These are phyloP conservation scores for Coccomyxa sp. DNA, from an alignment of 139 green algal species.

Conservation along the genomic window DNA sequence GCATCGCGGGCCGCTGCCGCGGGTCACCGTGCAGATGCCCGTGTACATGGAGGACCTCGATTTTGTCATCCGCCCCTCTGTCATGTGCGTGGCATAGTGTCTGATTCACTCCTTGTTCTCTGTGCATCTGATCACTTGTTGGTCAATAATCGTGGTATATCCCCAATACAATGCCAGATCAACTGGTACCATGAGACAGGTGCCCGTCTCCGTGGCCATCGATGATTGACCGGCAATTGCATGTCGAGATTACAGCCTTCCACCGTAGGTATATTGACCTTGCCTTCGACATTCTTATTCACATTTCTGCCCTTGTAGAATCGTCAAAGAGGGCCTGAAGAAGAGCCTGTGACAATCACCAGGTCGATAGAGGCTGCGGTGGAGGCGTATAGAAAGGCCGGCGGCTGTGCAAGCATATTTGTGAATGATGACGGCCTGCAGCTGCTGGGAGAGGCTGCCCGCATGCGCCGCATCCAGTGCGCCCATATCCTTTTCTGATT, in stretches of 20 bases:
- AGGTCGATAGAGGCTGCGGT: background rate
- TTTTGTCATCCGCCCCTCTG: background rate
- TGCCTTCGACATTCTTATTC: too few relatives aligned
- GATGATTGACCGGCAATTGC: too few relatives aligned
- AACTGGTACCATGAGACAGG: too few relatives aligned
- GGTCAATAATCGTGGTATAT: too few relatives aligned
- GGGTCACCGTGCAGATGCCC: background rate
- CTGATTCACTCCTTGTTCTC: too few relatives aligned
- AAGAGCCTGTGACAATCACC: background rate
- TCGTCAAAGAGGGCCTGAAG: too few relatives aligned
- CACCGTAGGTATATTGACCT: too few relatives aligned
- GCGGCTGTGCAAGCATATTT: background rate
- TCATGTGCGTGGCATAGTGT: background rate
- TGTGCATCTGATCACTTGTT: too few relatives aligned
- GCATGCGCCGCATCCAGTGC: background rate
- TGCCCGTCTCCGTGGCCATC: too few relatives aligned
- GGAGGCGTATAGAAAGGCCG: background rate
- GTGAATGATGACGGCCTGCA: background rate
- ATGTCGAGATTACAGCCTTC: too few relatives aligned
- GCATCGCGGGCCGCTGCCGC: background rate
- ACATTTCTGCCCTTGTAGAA: too few relatives aligned
- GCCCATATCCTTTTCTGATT: background rate
- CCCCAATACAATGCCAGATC: too few relatives aligned
- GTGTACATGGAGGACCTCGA: background rate
- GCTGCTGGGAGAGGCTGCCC: background rate